phyloP scores from a whole-genome alignment of 2,329 filamentous ascomycete species.

The Sphaerostilbella broomeana region DNA sequence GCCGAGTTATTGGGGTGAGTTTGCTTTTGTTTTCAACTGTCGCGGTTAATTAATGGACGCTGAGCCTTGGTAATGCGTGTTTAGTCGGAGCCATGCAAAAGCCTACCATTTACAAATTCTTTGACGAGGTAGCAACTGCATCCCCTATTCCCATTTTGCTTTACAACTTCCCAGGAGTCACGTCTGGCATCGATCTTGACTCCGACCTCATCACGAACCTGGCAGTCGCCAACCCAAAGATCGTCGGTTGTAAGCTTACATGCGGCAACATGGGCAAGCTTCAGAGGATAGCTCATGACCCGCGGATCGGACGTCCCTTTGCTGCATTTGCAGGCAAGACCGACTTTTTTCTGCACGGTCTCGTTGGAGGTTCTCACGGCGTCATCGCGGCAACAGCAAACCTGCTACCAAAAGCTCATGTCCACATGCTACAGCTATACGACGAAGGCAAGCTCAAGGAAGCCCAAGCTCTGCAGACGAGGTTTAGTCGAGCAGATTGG shows the following conservation, averaged over 20 bases:
- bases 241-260: conserved; percentile 59
- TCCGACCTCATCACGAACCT: conserved; percentile 53
- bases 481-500: conserved; percentile 24
- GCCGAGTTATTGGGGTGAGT: conserved; percentile 64
- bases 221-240: conserved; percentile 44
- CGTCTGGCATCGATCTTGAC: conserved; percentile 53
- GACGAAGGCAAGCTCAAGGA: conserved; percentile 27
- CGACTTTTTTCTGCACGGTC: conserved; percentile 36
- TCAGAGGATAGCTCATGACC: conserved; percentile 40
- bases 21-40: no score
- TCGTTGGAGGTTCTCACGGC: conserved; percentile 34
- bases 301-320: conserved; percentile 22
- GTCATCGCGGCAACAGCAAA: conserved; percentile 37
- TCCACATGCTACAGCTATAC: conserved; percentile 29
- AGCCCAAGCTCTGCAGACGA: conserved; percentile 31
- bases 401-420: conserved; percentile 32
- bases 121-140: conserved; percentile 53
- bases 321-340: conserved; percentile 33
- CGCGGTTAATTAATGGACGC: no score
- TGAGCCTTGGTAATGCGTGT: neutral
- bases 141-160: conserved; percentile 56
- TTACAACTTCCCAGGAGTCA: conserved; percentile 61
- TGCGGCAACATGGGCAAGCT: conserved; percentile 62
- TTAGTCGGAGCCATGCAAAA: conserved; percentile 20
- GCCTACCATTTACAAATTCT: conserved; percentile 31